Conservation (phyloP, 495 filamentous ascomycete species). For the Xylaria castorea region DNA sequence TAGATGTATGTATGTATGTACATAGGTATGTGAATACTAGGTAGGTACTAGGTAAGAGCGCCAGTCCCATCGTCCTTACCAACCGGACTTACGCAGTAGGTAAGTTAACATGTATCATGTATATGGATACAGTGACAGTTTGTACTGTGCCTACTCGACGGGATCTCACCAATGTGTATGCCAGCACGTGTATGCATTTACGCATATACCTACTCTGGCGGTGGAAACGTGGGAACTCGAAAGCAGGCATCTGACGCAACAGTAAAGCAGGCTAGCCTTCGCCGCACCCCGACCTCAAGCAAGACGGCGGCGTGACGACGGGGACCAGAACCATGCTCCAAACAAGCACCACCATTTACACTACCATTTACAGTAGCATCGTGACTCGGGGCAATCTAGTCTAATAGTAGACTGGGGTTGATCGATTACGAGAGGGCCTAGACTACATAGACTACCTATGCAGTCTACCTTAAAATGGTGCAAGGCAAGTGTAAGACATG, state of each 20-base stretch:
- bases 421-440: slow-evolving; percentile 4
- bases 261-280: not conserved
- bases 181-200: not conserved
- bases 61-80: not conserved
- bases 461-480: not conserved
- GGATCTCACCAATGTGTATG: no score
- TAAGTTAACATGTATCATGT: not conserved
- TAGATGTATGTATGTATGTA: not conserved
- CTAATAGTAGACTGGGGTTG: not conserved
- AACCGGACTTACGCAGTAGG: not conserved
- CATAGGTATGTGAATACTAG: no score
- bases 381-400: no score
- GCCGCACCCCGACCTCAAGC: not conserved
- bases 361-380: not conserved
- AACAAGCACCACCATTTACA: not conserved
- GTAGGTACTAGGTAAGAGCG: not conserved
- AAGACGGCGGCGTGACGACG: not conserved
- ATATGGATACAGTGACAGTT: not conserved
- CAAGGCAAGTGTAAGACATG: not conserved
- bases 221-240: not conserved
- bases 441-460: not conserved
- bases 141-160: no score
- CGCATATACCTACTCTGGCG: not conserved
- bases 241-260: slow-evolving; percentile 16
- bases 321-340: not conserved